A percentile compares a stretch with the other conserved stretches of the same genome.
Evolutionary conservation across 2,329 filamentous ascomycete species (phyloP).

Genomic region (Aspergillus pseudotamarii): DNA sequence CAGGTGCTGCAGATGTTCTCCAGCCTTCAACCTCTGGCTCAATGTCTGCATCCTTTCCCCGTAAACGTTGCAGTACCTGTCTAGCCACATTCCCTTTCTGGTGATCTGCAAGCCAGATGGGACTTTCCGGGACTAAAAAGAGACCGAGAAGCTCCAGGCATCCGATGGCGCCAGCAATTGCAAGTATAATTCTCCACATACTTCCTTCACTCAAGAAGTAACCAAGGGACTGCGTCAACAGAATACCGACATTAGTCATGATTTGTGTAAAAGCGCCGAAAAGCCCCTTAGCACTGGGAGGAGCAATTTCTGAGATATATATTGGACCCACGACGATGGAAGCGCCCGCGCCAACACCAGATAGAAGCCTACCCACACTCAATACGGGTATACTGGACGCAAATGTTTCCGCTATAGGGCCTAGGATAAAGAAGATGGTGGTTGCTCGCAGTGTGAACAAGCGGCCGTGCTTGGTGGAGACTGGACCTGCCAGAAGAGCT

Average conservation of each 20-base stretch:
- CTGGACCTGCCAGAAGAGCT: constrained; percentile 75
- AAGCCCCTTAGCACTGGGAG: constrained; percentile 71
- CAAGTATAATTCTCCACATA: constrained; percentile 83
- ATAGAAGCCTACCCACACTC: constrained; percentile 73
- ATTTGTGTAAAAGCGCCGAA: constrained; percentile 85
- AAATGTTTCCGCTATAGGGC: constrained; percentile 74
- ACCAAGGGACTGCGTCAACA: constrained; percentile 79
- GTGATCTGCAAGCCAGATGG: constrained; percentile 77
- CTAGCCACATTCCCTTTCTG: constrained; percentile 64
- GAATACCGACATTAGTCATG: constrained; percentile 88
- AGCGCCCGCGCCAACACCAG: constrained; percentile 82
- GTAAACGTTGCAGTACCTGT: constrained; percentile 71
- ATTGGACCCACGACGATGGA: constrained; percentile 91
- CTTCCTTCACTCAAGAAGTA: constrained; percentile 81
- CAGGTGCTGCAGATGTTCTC: constrained; percentile 45
- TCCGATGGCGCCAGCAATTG: constrained; percentile 70
- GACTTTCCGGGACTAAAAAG: constrained; percentile 81
- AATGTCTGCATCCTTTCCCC: constrained; percentile 70
- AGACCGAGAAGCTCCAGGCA: constrained; percentile 69
- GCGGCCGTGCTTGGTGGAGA: constrained; percentile 77
- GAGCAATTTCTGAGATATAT: constrained; percentile 90
- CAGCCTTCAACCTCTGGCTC: constrained; percentile 70
- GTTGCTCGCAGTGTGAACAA: constrained; percentile 76
- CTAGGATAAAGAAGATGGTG: constrained; percentile 73
- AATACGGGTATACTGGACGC: constrained; percentile 69